A percentile compares a stretch with the other conserved stretches of the same genome.
Evolutionary conservation across 2,329 filamentous ascomycete genomes (phyloP).

Genomic region (Aureobasidium sp.): DNA sequence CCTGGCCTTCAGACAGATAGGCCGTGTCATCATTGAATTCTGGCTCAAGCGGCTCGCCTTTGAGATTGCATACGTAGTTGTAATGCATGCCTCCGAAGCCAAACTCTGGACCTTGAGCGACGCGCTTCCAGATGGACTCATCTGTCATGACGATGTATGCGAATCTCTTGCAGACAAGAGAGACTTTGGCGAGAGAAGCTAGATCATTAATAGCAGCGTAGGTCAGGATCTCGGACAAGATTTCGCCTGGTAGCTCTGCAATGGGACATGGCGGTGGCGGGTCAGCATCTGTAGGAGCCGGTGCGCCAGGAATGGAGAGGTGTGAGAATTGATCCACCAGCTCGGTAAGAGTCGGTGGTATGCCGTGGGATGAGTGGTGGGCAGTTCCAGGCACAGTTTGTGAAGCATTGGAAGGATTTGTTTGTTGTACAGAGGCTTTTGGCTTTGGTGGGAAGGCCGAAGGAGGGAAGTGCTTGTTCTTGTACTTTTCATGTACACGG

Average conservation of each 20-base stretch:
- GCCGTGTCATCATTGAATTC: slow-evolving; percentile 14
- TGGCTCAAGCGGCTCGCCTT: slow-evolving; percentile 35
- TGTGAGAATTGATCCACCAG: slow-evolving; percentile 68
- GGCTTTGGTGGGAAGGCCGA: slow-evolving; percentile 44
- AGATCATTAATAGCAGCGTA: slow-evolving; percentile 67
- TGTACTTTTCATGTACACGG: slow-evolving; percentile 75
- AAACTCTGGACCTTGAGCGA: slow-evolving; percentile 61
- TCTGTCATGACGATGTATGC: slow-evolving; percentile 80
- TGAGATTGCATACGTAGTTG: slow-evolving; percentile 55
- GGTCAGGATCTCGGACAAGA: slow-evolving; percentile 68
- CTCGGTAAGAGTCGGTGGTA: slow-evolving; percentile 48
- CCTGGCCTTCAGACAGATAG: background rate
- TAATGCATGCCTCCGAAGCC: slow-evolving; percentile 83
- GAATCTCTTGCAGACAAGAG: slow-evolving; percentile 76
- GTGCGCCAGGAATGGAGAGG: slow-evolving; percentile 58
- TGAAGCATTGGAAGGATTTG: slow-evolving; percentile 42
- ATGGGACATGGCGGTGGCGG: slow-evolving; percentile 73
- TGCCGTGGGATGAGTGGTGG: slow-evolving; percentile 47
- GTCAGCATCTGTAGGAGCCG: slow-evolving; percentile 62
- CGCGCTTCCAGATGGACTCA: slow-evolving; percentile 73
- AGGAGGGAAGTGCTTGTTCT: slow-evolving; percentile 80
- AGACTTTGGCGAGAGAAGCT: slow-evolving; percentile 63
- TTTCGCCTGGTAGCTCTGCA: slow-evolving; percentile 68
- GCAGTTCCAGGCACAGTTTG: slow-evolving; percentile 44
- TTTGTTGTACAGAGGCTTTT: slow-evolving; percentile 17